These are phyloP conservation scores for Aspergillus fumigatus DNA, from an alignment of 2,329 filamentous ascomycete genomes.

Conservation along the genomic window DNA sequence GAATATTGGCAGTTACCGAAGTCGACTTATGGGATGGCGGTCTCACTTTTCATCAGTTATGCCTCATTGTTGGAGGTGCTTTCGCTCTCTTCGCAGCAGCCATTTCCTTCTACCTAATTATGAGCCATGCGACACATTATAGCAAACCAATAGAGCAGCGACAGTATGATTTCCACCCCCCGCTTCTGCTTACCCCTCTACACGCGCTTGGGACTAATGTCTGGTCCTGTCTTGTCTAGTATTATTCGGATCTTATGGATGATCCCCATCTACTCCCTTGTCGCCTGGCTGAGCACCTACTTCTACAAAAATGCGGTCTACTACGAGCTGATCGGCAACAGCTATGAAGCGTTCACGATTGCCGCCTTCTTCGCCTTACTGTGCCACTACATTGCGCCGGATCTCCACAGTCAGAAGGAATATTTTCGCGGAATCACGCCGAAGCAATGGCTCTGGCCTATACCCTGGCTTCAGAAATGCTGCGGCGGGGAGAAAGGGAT, in stretches of 20 bases:
- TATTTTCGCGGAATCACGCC: conserved; percentile 69
- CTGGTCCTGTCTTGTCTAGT: conserved; percentile 36
- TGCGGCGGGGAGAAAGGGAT: conserved; percentile 65
- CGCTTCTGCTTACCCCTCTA: neutral
- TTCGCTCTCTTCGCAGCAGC: conserved; percentile 50
- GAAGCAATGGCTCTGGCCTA: conserved; percentile 69
- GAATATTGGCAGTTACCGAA: conserved; percentile 39
- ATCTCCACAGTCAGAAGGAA: conserved; percentile 73
- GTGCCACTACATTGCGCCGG: conserved; percentile 74
- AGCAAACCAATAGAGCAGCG: conserved; percentile 56
- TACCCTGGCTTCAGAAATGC: conserved; percentile 66
- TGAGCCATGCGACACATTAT: conserved; percentile 57
- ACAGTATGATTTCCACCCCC: conserved; percentile 42
- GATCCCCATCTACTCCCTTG: conserved; percentile 74
- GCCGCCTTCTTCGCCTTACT: conserved; percentile 80
- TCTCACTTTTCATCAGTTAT: conserved; percentile 54
- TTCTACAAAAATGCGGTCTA: conserved; percentile 77
- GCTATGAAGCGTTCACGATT: conserved; percentile 86
- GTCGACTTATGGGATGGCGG: conserved; percentile 47
- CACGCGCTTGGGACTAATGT: conserved; percentile 2
- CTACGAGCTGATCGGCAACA: conserved; percentile 74
- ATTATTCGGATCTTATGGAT: conserved; percentile 87
- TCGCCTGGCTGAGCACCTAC: conserved; percentile 67
- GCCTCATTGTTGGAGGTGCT: conserved; percentile 49
- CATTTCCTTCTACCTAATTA: conserved; percentile 52